phyloP scores from a whole-genome alignment of 805 yeast genomes.

The Suhomyces xylopsoci region DNA sequence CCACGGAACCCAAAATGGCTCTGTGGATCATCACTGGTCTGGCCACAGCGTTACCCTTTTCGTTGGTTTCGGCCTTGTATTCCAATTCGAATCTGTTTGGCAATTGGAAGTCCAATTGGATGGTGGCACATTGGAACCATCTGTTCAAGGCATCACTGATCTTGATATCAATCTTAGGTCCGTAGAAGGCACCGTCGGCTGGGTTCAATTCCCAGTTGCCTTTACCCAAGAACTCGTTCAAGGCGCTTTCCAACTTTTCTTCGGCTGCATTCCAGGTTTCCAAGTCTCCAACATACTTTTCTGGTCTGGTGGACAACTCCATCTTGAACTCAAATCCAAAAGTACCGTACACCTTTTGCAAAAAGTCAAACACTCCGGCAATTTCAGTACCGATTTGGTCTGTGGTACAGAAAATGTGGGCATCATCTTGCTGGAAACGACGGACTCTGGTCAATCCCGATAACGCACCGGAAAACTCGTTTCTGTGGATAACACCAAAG shows the following conservation, averaged over 20 bases:
- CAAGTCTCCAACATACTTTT: conserved; percentile 89
- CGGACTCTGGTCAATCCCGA: conserved; percentile 92
- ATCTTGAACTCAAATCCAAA: conserved; percentile 94
- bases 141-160: conserved; percentile 90
- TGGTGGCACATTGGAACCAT: conserved; percentile 99
- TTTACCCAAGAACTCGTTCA: conserved; percentile 71
- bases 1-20: conserved; percentile 97
- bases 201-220: conserved; percentile 92
- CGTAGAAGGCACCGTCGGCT: conserved; percentile 97
- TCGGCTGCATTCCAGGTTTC: conserved; percentile 95
- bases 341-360: conserved; percentile 80
- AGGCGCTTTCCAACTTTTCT: conserved; percentile 73
- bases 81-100: conserved; percentile 91
- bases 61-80: conserved; percentile 65
- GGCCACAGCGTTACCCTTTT: conserved; percentile 51
- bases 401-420: conserved; percentile 92
- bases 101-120: conserved; percentile 97
- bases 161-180: conserved; percentile 95
- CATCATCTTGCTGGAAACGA: conserved; percentile 99
- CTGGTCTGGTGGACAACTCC: conserved; percentile 97
- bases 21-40: conserved; percentile 99
- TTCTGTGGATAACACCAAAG: conserved; percentile 95
- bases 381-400: conserved; percentile 90
- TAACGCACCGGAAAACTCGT: conserved; percentile 93
- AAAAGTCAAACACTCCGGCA: conserved; percentile 78